These are phyloP conservation scores for Danielia oregonensis DNA, from an alignment of 805 yeast species.

Conservation along the genomic window DNA sequence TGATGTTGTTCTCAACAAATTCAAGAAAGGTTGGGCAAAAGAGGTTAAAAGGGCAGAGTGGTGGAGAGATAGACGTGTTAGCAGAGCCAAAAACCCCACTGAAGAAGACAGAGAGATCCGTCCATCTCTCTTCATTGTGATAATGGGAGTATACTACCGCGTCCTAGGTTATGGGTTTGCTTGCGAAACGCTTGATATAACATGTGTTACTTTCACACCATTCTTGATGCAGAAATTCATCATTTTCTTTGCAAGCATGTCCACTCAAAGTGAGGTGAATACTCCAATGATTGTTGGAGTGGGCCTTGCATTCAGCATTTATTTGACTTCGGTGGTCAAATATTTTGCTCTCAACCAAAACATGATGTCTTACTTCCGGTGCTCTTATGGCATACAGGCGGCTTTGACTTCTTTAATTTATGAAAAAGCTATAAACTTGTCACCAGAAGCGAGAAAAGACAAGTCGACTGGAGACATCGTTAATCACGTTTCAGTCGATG, in stretches of 20 bases:
- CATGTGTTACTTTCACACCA: conserved; percentile 22
- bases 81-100: conserved; percentile 5
- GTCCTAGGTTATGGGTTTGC: conserved; percentile 8
- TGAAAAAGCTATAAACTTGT: conserved; percentile 64
- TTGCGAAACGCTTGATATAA: conserved; percentile 21
- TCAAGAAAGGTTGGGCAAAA: conserved; percentile 18
- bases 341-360: conserved; percentile 19
- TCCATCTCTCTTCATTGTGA: conserved; percentile 20
- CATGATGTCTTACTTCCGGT: conserved; percentile 12
- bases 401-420: conserved; percentile 66
- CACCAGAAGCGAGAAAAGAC: conserved; percentile 58
- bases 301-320: conserved; percentile 77
- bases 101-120: conserved; percentile 12
- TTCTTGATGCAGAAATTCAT: conserved; percentile 29
- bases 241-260: conserved; percentile 18
- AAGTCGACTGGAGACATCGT: conserved; percentile 76
- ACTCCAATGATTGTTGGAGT: conserved; percentile 55
- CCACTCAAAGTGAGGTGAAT: conserved; percentile 9
- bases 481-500: conserved; percentile 76
- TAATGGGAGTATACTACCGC: conserved; percentile 11
- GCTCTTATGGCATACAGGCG: conserved; percentile 26
- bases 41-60: conserved; percentile 14
- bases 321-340: conserved; percentile 20
- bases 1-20: conserved; percentile 9
- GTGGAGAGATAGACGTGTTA: conserved; percentile 16